Evolutionary conservation across 1,139 yeast species (phyloP).

Genomic region (Pichia sp.): DNA sequence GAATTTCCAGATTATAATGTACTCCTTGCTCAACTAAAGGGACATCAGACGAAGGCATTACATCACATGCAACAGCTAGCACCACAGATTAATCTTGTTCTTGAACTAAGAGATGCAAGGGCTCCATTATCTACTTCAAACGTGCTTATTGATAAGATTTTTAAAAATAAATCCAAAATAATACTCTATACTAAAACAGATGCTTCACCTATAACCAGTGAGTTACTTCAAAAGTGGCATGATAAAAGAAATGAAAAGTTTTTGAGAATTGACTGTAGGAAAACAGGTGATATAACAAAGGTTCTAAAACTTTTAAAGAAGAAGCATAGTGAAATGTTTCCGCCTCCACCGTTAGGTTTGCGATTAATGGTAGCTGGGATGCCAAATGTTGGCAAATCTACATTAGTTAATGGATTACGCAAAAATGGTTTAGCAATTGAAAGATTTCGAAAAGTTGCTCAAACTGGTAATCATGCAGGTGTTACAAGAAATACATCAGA

Average conservation of each 20-base stretch:
- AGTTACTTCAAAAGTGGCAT: constrained; percentile 49
- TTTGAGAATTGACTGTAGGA: constrained; percentile 56
- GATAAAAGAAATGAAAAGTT: constrained; percentile 36
- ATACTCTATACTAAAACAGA: constrained; percentile 69
- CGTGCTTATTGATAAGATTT: constrained; percentile 64
- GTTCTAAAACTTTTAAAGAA: constrained; percentile 46
- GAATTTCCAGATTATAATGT: constrained; percentile 64
- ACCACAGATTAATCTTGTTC: constrained; percentile 72
- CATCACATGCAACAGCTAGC: constrained; percentile 62
- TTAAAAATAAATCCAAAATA: constrained; percentile 52
- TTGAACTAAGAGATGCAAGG: constrained; percentile 82
- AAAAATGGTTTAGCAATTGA: constrained; percentile 39
- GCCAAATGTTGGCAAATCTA: constrained; percentile 99
- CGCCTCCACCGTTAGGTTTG: constrained; percentile 80
- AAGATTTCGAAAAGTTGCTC: constrained; percentile 53
- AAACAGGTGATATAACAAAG: constrained; percentile 42
- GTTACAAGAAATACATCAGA: constrained; percentile 80
- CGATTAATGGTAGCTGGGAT: constrained; percentile 77
- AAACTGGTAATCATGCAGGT: constrained; percentile 86
- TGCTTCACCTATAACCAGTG: constrained; percentile 25
- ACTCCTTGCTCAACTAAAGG: constrained; percentile 74
- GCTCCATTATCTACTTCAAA: constrained; percentile 86
- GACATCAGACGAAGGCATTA: constrained; percentile 83
- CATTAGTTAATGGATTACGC: constrained; percentile 65
- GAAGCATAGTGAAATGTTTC: constrained; percentile 39